Percentiles rank a stretch among this genome's conserved stretches.
Conservation (phyloP, 2,329 filamentous ascomycete genomes). For the Botryotinia calthae region DNA sequence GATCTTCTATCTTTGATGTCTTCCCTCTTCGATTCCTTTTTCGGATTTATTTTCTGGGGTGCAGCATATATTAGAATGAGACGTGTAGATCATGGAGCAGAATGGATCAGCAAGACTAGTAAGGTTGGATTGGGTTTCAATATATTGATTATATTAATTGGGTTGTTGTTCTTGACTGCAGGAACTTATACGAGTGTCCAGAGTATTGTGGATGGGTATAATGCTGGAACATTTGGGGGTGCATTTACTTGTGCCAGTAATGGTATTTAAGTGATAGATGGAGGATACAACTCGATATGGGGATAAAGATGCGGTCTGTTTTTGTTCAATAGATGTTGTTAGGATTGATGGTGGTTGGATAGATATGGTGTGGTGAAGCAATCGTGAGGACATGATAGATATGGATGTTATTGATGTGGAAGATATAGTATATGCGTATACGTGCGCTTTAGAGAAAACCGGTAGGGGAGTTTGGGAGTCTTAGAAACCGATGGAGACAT, state of each 20-base stretch:
- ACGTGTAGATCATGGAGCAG: constrained; percentile 56
- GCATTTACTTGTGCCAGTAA: constrained; percentile 74
- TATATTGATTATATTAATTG: constrained; percentile 67
- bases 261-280: constrained; percentile 48
- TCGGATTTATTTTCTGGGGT: constrained; percentile 95
- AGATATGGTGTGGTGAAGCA: neutral
- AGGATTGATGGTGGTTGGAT: neutral
- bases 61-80: constrained; percentile 78
- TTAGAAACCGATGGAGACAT: neutral
- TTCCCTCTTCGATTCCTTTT: constrained; percentile 90
- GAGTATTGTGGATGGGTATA: constrained; percentile 72
- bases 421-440: neutral
- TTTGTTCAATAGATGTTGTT: neutral
- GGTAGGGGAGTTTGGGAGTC: neutral
- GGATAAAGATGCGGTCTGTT: neutral
- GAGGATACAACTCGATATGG: neutral
- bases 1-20: constrained; percentile 70
- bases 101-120: constrained; percentile 37
- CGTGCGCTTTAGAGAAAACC: neutral
- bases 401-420: neutral
- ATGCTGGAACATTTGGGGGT: constrained; percentile 60
- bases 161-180: constrained; percentile 75
- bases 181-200: constrained; percentile 80
- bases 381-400: neutral
- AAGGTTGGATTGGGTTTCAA: constrained; percentile 60